Base-by-base conservation (phyloP, 306 rosid genomes). In the Castanea crenata region DNA sequence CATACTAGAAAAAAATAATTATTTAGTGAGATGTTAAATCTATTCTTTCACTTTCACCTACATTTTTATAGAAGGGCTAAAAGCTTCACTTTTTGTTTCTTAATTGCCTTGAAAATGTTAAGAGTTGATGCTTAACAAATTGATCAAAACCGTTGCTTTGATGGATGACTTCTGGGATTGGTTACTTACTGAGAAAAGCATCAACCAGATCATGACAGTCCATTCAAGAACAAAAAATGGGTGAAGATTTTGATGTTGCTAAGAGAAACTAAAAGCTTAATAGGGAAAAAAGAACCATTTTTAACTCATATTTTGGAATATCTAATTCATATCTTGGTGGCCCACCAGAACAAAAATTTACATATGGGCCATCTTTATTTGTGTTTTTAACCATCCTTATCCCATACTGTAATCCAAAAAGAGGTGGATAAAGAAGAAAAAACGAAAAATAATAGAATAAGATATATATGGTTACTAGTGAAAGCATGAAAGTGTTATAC, bases 231-330 rank as follows among this genome's bases (percentile, higher is more conserved):
- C 77, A 69, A 77, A 84, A 68, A 57, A 41, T 35, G 59, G 88
- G 78, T 62, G 85, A 78, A 78, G 80, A 62, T 77, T 85, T 85
- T 85, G 78, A 77, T 74, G 85, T 79, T 55, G 31, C 58, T 18
- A 67, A 67, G 21, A 21, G 44, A 16, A 25, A 27, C 23, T 38
- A 57, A 73, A 25, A 71, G 29, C 69, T 54, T 49, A 65, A 73
- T 61, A 27, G 80, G 25, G 56, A 67, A 72, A 77, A 76, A 77
- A 25, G 68, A 55, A 4, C 74, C 78, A 35, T 74, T 56, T 49
- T 61, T 74, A 55, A 77, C 80, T 73, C 62, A 69, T 55, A 12
- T 73, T 49, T 73, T 59, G 87, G 80, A 73, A 44, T 77, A 71
- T 69, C 0, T 10, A 65, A 57, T 55, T 18, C 18, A 63, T 62